Conservation (phyloP, 208 protist species). For the Wallacemonas sp. region DNA sequence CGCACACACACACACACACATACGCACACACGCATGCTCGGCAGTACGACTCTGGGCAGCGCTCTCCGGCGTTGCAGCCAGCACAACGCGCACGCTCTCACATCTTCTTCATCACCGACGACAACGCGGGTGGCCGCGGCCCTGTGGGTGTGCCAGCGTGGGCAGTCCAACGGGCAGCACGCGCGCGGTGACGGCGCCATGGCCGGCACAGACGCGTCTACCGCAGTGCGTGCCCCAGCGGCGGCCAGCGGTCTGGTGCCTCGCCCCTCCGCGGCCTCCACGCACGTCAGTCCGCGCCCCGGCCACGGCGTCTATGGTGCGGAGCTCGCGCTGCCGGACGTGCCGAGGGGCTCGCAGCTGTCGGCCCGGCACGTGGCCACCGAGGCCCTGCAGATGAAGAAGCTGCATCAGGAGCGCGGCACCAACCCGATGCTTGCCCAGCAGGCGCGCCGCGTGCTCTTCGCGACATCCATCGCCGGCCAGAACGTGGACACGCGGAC, state of each 20-base stretch:
- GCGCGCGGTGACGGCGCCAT: too few species aligned
- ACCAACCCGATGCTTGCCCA: slow-evolving; percentile 91
- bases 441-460: slow-evolving; percentile 88
- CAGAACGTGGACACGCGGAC: slow-evolving; percentile 86
- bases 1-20: too few species aligned
- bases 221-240: neutral
- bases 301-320: slow-evolving; percentile 41
- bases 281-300: slow-evolving; percentile 21
- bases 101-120: too few species aligned
- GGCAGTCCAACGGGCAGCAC: neutral
- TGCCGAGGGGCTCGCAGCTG: slow-evolving; percentile 78
- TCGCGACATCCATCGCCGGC: slow-evolving; percentile 86
- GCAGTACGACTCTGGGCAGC: too few species aligned
- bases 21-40: too few species aligned
- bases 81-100: too few species aligned
- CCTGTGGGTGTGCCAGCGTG: neutral
- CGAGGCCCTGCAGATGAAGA: slow-evolving; percentile 92
- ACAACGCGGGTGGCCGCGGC: too few species aligned
- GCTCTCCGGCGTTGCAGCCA: too few species aligned
- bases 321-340: slow-evolving; percentile 71
- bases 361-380: slow-evolving; percentile 87
- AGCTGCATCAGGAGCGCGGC: slow-evolving; percentile 88
- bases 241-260: neutral
- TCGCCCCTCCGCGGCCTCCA: neutral
- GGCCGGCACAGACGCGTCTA: too few species aligned